These are phyloP conservation scores for Puccinia triticina DNA, from an alignment of 1,284 basidiomycete genomes.

Conservation along the genomic window DNA sequence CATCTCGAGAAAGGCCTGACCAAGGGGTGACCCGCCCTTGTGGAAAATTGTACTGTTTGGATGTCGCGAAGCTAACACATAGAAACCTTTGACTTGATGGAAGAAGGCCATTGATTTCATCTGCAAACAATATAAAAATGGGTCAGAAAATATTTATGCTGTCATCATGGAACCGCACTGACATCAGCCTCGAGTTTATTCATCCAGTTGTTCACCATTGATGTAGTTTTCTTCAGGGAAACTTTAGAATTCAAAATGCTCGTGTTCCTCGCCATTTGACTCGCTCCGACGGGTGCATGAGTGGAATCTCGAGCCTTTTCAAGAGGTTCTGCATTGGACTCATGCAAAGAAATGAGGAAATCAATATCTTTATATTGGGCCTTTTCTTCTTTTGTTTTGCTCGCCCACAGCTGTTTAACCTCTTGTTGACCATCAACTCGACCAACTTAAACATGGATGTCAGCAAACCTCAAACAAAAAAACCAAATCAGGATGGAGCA, in stretches of 20 bases:
- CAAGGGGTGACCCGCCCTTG: conserved; percentile 2
- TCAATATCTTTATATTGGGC: background rate
- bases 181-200: conserved; percentile 1
- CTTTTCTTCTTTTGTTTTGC: no score
- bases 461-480: no score
- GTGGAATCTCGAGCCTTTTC: no score
- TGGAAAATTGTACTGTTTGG: background rate
- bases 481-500: no score
- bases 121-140: background rate
- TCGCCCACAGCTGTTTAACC: no score
- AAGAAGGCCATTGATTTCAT: background rate
- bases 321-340: background rate
- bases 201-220: background rate
- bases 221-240: background rate
- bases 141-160: no score
- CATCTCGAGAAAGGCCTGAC: background rate
- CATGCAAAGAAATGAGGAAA: background rate
- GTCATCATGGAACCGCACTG: background rate
- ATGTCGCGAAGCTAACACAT: background rate
- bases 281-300: background rate
- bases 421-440: no score
- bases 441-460: no score
- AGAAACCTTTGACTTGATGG: conserved; percentile 14
- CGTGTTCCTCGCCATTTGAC: background rate
- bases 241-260: background rate